These are phyloP conservation scores for Mycocentrospora acerina DNA, from an alignment of 2,329 filamentous ascomycete genomes.

Conservation along the genomic window DNA sequence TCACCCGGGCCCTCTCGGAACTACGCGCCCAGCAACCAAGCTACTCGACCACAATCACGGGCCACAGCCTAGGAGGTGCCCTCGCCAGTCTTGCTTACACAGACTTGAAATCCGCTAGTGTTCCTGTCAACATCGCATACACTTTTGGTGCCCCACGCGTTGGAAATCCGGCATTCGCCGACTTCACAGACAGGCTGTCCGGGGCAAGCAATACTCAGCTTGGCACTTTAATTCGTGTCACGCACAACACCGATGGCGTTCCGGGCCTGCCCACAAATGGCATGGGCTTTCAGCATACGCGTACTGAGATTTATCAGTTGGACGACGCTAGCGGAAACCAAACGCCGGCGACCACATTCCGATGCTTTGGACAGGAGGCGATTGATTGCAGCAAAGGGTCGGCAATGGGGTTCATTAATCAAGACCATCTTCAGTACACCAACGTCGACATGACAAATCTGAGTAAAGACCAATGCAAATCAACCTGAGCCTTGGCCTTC, in stretches of 20 bases:
- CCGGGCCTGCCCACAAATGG: conserved; percentile 63
- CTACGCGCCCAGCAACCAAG: conserved; percentile 50
- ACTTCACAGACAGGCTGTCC: conserved; percentile 50
- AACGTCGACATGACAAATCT: conserved; percentile 10
- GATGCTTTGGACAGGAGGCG: conserved; percentile 19
- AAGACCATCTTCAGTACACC: conserved; percentile 15
- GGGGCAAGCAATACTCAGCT: conserved; percentile 46
- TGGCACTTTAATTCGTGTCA: conserved; percentile 61
- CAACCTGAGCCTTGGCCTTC: no score
- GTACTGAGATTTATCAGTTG: conserved; percentile 62
- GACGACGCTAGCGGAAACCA: conserved; percentile 9
- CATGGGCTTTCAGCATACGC: conserved; percentile 64
- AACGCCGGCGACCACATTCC: conserved; percentile 8
- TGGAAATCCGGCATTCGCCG: conserved; percentile 58
- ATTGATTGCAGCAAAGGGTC: conserved; percentile 11
- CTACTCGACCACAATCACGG: conserved; percentile 58
- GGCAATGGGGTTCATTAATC: conserved; percentile 10
- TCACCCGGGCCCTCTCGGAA: conserved; percentile 46
- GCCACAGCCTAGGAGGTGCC: conserved; percentile 68
- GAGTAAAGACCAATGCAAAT: no score
- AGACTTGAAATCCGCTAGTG: conserved; percentile 8
- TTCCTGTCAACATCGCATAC: conserved; percentile 10
- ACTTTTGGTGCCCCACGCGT: conserved; percentile 60
- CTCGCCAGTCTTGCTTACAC: conserved; percentile 58
- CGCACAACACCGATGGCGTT: conserved; percentile 66